Base-by-base conservation (phyloP, 1,284 basidiomycete species). In the Phlebopus sp. region DNA sequence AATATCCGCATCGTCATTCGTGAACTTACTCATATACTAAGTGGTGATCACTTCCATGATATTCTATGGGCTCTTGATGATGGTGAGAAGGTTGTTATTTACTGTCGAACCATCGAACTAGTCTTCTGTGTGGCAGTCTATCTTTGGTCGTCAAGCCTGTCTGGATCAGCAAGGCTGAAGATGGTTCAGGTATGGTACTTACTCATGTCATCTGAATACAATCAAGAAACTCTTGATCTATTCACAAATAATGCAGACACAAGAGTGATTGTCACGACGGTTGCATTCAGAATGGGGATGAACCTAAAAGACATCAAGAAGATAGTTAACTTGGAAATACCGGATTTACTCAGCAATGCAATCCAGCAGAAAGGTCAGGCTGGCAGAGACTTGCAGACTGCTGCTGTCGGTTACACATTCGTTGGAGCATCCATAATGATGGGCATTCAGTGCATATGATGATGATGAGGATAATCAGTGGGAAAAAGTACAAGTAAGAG, bases 1-100 rank as follows among this genome's bases (percentile, higher is more conserved):
- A 63, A 68, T 38, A 55, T 66, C 11, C 56, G 58, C 30, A 39
- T 62, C 29, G 53, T 65, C 8, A 56, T 62, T 30, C 49, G 54
- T 1, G 52, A 50, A 5, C 49, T 68, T 15, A 30, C 38, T 4
- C 57, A 60, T 23, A 52, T 57, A 1, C 30, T 59, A 2, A 44
- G 38, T 5, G 55, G 56, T 10, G 21, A 23, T 9, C 29, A 25
- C 3, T 69, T 68, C 49, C 63, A 54, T 0, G 55, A 69, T 34
- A 49, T 69, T 2, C 57, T 55, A 17, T 68, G 66, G 66, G 46
- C 66, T 14, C 41, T 63, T 3, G 30, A 44, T 0, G 50, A 43
- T 2, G 14, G 37, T 1, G 32, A 54, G 34, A 66, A 63, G 30
- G 59, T 51, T 5, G 25, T 66, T 11, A 58, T 69, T 1, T 69